Conservation (phyloP, 139 green algal genomes). For the Deuterostichococcus epilithicus region DNA sequence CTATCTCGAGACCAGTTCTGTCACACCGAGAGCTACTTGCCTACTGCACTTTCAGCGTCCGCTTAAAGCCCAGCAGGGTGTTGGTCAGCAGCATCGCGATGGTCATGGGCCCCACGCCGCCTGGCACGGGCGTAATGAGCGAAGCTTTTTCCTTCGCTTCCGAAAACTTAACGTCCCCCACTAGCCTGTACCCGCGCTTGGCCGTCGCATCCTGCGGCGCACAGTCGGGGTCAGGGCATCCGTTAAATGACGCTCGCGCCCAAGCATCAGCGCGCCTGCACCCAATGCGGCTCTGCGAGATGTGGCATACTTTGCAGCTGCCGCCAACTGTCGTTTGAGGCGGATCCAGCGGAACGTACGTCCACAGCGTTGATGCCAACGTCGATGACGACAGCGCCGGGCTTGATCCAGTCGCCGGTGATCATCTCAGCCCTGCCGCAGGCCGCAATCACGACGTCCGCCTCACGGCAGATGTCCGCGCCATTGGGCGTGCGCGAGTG, state of each 20-base stretch:
- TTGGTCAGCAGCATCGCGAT: slow-evolving; percentile 87
- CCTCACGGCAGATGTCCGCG: slow-evolving; percentile 60
- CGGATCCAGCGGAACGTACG: slow-evolving; percentile 4
- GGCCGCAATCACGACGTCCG: slow-evolving; percentile 96
- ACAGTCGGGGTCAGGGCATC: not conserved
- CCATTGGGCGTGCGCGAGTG: slow-evolving; percentile 54
- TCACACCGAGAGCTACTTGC: no score
- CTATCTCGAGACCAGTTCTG: not conserved
- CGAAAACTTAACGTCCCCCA: slow-evolving; percentile 79
- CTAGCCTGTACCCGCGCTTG: slow-evolving; percentile 64
- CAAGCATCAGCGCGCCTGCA: no score
- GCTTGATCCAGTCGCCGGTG: slow-evolving; percentile 71
- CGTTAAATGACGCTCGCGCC: no score
- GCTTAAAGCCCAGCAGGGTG: slow-evolving; percentile 43
- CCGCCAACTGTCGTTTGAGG: not conserved
- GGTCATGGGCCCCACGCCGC: slow-evolving; percentile 91
- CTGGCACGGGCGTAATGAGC: slow-evolving; percentile 80
- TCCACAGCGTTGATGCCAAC: slow-evolving; percentile 71
- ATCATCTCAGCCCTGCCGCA: slow-evolving; percentile 85
- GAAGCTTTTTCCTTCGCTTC: slow-evolving; percentile 53
- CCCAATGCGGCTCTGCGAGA: not conserved
- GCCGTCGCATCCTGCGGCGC: slow-evolving; percentile 16
- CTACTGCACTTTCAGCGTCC: not conserved
- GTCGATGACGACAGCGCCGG: slow-evolving; percentile 64
- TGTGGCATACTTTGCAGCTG: not conserved